Percentiles rank a stretch among this genome's conserved stretches.
Evolutionary conservation across 176 grass and related monocot species (phyloP).

Genomic region (Phyllostachys edulis): DNA sequence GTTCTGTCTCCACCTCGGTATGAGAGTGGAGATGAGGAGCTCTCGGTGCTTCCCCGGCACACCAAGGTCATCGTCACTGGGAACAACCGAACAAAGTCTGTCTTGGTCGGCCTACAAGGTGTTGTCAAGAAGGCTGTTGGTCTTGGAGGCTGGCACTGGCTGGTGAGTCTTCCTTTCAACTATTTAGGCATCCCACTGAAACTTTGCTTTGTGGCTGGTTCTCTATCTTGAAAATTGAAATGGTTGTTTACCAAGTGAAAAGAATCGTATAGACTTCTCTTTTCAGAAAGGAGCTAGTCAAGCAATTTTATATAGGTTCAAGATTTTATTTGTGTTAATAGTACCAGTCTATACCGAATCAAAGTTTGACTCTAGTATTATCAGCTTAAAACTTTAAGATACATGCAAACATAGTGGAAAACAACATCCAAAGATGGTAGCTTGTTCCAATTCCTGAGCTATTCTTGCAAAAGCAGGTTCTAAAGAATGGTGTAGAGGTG

Average conservation of each 20-base stretch:
- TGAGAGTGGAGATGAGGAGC: constrained; percentile 64
- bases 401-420: constrained; percentile 1
- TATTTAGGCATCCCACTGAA: constrained; percentile 11
- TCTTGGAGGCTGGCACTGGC: constrained; percentile 88
- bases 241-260: not conserved
- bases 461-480: constrained; percentile 44
- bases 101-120: constrained; percentile 76
- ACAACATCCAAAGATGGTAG: not conserved
- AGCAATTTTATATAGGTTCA: not conserved
- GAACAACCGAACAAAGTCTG: constrained; percentile 87
- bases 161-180: constrained; percentile 45
- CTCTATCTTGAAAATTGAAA: not conserved
- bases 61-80: constrained; percentile 85
- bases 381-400: not conserved
- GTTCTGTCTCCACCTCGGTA: constrained; percentile 47
- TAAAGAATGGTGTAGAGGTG: constrained; percentile 87
- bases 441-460: not conserved
- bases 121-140: constrained; percentile 92
- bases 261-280: not conserved
- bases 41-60: constrained; percentile 64
- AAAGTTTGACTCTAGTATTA: not conserved
- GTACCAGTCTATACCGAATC: not conserved
- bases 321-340: not conserved
- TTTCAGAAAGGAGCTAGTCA: not conserved
- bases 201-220: constrained; percentile 15